phyloP scores from a whole-genome alignment of 495 filamentous ascomycete species.

The Lasiosphaeria ovina region DNA sequence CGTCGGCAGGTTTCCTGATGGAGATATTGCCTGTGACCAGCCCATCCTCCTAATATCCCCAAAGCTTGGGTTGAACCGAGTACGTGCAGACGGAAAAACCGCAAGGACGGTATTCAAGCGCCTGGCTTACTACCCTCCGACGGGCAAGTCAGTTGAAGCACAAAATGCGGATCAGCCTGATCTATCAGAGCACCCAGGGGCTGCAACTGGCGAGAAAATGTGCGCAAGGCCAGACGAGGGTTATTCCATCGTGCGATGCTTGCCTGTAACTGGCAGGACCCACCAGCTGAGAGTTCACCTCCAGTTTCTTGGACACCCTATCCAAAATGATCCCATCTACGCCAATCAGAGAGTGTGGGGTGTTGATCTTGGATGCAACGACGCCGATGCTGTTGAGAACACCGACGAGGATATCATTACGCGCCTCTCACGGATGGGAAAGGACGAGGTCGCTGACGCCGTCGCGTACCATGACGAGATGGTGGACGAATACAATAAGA shows the following conservation, averaged over 20 bases:
- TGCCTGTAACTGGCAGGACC: conserved; percentile 89
- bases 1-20: conserved; percentile 83
- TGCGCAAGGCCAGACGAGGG: conserved; percentile 47
- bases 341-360: conserved; percentile 92
- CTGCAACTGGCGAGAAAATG: conserved; percentile 21
- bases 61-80: conserved; percentile 89
- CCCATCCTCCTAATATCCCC: conserved; percentile 93
- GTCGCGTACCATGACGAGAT: conserved; percentile 94
- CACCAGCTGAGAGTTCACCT: conserved; percentile 95
- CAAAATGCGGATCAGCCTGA: conserved; percentile 17
- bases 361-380: conserved; percentile 66
- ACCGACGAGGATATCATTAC: conserved; percentile 87
- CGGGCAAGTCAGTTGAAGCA: neutral
- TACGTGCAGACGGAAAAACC: conserved; percentile 85
- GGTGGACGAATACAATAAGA: conserved; percentile 78
- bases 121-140: conserved; percentile 77
- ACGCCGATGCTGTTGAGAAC: conserved; percentile 60
- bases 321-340: conserved; percentile 96
- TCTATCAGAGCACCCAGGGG: conserved; percentile 17
- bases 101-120: conserved; percentile 88
- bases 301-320: conserved; percentile 91
- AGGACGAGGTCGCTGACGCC: conserved; percentile 83
- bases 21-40: conserved; percentile 81
- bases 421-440: conserved; percentile 84
- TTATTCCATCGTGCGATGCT: conserved; percentile 92